These are phyloP conservation scores for Fusarium vanettenii DNA, from an alignment of 2,329 filamentous ascomycete genomes.

Conservation along the genomic window DNA sequence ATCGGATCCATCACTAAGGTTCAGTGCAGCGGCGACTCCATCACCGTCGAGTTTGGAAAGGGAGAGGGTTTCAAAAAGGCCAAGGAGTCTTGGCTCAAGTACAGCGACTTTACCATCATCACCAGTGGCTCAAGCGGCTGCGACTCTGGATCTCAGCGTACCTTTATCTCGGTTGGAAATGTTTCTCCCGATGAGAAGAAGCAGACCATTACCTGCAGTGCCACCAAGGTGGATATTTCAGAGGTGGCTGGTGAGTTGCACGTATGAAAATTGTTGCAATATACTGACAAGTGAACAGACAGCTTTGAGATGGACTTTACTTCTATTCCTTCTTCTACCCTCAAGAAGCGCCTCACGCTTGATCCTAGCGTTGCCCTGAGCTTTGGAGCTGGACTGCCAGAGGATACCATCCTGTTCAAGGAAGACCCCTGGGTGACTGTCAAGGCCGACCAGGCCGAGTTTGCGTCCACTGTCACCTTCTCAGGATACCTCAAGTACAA, in stretches of 20 bases:
- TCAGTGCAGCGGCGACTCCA: slow-evolving; percentile 13
- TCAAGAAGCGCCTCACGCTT: slow-evolving; percentile 17
- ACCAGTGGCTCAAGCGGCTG: slow-evolving; percentile 57
- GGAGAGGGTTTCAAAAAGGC: slow-evolving; percentile 20
- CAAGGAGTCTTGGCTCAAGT: slow-evolving; percentile 18
- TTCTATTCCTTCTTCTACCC: slow-evolving; percentile 14
- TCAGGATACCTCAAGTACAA: slow-evolving; percentile 57
- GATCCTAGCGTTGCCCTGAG: slow-evolving; percentile 11
- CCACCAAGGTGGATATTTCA: background rate
- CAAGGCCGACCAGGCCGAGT: slow-evolving; percentile 23
- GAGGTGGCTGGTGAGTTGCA: slow-evolving; percentile 8
- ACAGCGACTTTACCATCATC: slow-evolving; percentile 49
- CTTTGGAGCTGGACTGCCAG: slow-evolving; percentile 9
- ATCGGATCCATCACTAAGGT: slow-evolving; percentile 20
- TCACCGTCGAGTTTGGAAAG: slow-evolving; percentile 22
- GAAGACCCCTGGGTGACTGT: slow-evolving; percentile 23
- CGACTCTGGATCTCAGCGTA: slow-evolving; percentile 53
- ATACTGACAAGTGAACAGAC: background rate
- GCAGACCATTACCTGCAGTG: slow-evolving; percentile 33
- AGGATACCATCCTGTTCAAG: slow-evolving; percentile 16
- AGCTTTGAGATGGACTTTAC: slow-evolving; percentile 30
- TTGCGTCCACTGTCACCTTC: slow-evolving; percentile 52
- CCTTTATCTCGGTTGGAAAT: slow-evolving; percentile 50
- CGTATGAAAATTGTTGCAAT: background rate
- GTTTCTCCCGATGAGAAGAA: slow-evolving; percentile 45